Conservation (phyloP, 2,329 filamentous ascomycete species). For the Neonectria magnoliae region DNA sequence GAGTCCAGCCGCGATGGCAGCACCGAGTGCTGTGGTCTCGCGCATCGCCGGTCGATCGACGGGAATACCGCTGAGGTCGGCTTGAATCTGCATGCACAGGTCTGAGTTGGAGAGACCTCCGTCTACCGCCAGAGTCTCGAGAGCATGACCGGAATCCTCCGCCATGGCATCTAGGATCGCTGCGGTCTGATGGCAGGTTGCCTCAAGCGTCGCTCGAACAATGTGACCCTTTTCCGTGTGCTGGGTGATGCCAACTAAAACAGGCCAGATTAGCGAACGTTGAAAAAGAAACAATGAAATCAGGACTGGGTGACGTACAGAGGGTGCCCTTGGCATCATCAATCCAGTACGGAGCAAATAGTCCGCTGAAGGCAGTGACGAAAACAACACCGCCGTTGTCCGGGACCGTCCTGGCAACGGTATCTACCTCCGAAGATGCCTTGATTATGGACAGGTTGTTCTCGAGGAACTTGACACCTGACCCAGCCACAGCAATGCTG, state of each 20-base stretch:
- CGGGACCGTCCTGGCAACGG: slow-evolving; percentile 61
- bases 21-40: slow-evolving; percentile 88
- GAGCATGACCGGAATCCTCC: slow-evolving; percentile 79
- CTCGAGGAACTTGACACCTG: slow-evolving; percentile 79
- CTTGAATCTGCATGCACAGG: slow-evolving; percentile 91
- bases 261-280: slow-evolving; percentile 3
- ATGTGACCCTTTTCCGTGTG: slow-evolving; percentile 88
- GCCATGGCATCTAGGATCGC: slow-evolving; percentile 94
- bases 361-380: slow-evolving; percentile 89
- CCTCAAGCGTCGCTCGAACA: slow-evolving; percentile 88
- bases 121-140: slow-evolving; percentile 82
- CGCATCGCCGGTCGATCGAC: slow-evolving; percentile 88
- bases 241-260: slow-evolving; percentile 79
- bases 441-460: slow-evolving; percentile 71
- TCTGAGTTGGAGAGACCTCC: slow-evolving; percentile 91
- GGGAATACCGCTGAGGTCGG: slow-evolving; percentile 83
- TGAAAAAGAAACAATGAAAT: not conserved
- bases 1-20: slow-evolving; percentile 89
- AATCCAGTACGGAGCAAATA: slow-evolving; percentile 96
- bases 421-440: slow-evolving; percentile 59
- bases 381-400: slow-evolving; percentile 88
- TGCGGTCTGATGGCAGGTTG: slow-evolving; percentile 91
- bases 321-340: slow-evolving; percentile 91
- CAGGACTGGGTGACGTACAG: slow-evolving; percentile 59
- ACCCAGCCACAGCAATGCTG: slow-evolving; percentile 83